Evolutionary conservation across 108 stramenopile genomes (phyloP), one percentile per base, ranked within the genome.

Genomic region (Cyclotella baltica): DNA sequence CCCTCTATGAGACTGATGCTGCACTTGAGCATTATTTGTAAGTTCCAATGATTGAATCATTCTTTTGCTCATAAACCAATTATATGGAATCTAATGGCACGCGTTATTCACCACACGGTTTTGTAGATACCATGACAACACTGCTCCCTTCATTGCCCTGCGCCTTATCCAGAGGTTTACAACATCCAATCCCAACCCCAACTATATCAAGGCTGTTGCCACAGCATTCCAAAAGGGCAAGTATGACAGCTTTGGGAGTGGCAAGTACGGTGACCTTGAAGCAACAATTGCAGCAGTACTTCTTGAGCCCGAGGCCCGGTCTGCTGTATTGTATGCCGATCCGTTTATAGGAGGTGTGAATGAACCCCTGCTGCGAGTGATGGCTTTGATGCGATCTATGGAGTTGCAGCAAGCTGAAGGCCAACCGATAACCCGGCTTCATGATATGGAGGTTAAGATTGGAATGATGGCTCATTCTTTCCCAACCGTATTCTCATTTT

Each of bases 191-290:
- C 88, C 86, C 31, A 72, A 25, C 6, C 88, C 88, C 19, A 31
- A 70, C 1, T 88, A 83, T 66, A 70, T 87, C 15, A 74, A 63
- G 47, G 59, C 48, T 10, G 86, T 85, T 51, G 86, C 86, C 1
- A 64, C 43, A n/a, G 83, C 85, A 15, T 87, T 83, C 73, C 59
- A 25, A 27, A 66, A 23, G 11, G 86, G 84, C 19, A 78, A 6
- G 16, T 80, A 76, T 61, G 59, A 37, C 11, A 57, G 23, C 48
- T 81, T 81, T 70, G 89, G 85, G 10, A 38, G 65, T 16, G 85
- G 86, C 8, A 67, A 68, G 43, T 90, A 89, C 58, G 92, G 92
- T 50, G 88, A 92, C 69, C 75, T 91, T 9, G 81, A 27, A 28
- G 87, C 90, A 19, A 85, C 84, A 8, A 73, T 87, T 23, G 86